Evolutionary conservation across 352 stramenopile species (phyloP).

Genomic region (Phytopythium sindhum): DNA sequence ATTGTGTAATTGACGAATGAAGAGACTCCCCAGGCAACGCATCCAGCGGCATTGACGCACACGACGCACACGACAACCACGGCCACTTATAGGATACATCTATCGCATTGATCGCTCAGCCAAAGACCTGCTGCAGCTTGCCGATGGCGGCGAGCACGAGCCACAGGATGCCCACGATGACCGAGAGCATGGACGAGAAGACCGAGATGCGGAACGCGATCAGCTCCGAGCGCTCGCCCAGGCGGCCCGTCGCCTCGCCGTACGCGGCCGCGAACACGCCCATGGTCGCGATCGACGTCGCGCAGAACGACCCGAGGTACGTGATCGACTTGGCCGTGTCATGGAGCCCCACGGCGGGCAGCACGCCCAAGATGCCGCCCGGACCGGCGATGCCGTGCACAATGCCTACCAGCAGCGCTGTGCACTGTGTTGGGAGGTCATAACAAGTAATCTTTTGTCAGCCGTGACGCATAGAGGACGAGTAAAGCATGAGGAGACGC

Average conservation of each 20-base stretch:
- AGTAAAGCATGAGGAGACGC: conserved; percentile 5
- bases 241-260: conserved; percentile 64
- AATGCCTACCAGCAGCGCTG: conserved; percentile 84
- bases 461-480: neutral
- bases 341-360: conserved; percentile 88
- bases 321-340: conserved; percentile 72
- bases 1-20: conserved; percentile 6
- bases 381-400: conserved; percentile 87
- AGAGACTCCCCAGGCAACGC: neutral
- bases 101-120: conserved; percentile 16
- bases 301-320: conserved; percentile 90
- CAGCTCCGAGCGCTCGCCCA: conserved; percentile 67
- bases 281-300: conserved; percentile 89
- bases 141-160: conserved; percentile 68
- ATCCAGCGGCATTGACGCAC: neutral
- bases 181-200: conserved; percentile 81
- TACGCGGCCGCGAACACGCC: conserved; percentile 85
- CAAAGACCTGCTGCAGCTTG: conserved; percentile 80
- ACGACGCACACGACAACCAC: neutral
- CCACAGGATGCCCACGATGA: conserved; percentile 81
- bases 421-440: conserved; percentile 29
- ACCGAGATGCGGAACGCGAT: conserved; percentile 79
- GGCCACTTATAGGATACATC: conserved; percentile 4
- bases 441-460: conserved; percentile 8
- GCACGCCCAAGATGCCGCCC: conserved; percentile 81